Percentiles rank a stretch among this genome's conserved stretches.
Evolutionary conservation across 352 stramenopile species (phyloP).

Genomic region (Nothophytophthora sp.): DNA sequence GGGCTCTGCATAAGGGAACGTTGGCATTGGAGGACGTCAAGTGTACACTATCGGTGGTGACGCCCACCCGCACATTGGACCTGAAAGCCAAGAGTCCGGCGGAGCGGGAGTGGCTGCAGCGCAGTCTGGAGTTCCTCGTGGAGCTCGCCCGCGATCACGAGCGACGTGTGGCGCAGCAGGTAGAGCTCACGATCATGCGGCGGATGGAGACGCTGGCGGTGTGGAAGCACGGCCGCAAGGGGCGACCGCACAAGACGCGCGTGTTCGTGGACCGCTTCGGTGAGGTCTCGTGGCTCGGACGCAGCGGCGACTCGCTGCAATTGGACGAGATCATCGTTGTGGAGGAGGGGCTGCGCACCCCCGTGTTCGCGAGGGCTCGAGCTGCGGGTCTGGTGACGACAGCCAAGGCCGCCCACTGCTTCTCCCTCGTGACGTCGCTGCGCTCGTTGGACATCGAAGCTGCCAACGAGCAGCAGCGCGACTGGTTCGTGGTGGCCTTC

Average conservation of each 20-base stretch:
- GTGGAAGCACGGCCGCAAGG: conserved; percentile 80
- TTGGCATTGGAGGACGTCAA: conserved; percentile 50
- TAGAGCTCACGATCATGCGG: conserved; percentile 86
- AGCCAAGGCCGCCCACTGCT: conserved; percentile 44
- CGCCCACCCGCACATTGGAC: conserved; percentile 71
- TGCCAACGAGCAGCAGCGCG: conserved; percentile 65
- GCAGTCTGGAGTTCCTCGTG: conserved; percentile 74
- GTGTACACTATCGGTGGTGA: conserved; percentile 83
- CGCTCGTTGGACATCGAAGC: conserved; percentile 82
- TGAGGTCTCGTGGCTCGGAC: conserved; percentile 82
- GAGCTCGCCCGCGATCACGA: conserved; percentile 74
- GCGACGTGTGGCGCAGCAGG: conserved; percentile 71
- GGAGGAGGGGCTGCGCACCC: conserved; percentile 56
- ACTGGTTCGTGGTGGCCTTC: conserved; percentile 89
- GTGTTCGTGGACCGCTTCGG: conserved; percentile 83
- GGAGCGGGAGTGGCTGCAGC: conserved; percentile 78
- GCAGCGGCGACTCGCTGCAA: conserved; percentile 74
- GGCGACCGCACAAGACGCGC: conserved; percentile 80
- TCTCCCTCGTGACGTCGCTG: conserved; percentile 66
- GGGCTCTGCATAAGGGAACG: conserved; percentile 74
- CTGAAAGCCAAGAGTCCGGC: conserved; percentile 66
- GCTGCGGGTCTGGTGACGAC: conserved; percentile 27
- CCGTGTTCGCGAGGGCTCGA: conserved; percentile 62
- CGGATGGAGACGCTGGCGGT: conserved; percentile 73
- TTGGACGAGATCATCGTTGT: conserved; percentile 70